Percentiles rank a stretch among this genome's conserved stretches.
These are phyloP conservation scores for Cryptosporidium tyzzeri DNA, from an alignment of 169 alveolate species.

Conservation along the genomic window DNA sequence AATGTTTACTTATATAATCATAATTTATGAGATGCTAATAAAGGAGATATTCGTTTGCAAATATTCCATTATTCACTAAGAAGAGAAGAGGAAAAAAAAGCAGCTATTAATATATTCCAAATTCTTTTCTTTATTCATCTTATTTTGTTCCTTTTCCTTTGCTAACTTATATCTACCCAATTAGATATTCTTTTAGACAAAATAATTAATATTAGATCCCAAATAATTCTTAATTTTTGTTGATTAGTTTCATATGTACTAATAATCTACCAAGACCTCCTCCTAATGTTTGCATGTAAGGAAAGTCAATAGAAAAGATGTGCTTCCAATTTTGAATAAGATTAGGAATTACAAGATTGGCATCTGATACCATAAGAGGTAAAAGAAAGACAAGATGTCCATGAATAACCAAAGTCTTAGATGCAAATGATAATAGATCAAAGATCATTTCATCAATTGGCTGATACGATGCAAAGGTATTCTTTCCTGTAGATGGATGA, in stretches of 20 bases:
- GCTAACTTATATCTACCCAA: not conserved
- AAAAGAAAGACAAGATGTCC: conserved; percentile 86
- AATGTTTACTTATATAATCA: not conserved
- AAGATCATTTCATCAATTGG: conserved; percentile 62
- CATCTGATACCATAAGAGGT: conserved; percentile 76
- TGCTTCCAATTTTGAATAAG: not conserved
- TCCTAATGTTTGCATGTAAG: conserved; percentile 50
- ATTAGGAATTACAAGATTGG: not conserved
- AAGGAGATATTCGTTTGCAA: not conserved
- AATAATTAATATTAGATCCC: not conserved
- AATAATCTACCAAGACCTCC: conserved; percentile 66
- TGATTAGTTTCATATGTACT: conserved; percentile 28
- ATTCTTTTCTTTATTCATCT: not conserved
- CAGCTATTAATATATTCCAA: not conserved
- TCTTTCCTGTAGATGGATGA: not conserved
- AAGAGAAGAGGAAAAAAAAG: not conserved
- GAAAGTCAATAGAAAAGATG: conserved; percentile 20
- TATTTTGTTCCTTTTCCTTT: too few relatives aligned
- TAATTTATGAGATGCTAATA: not conserved
- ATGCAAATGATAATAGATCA: conserved; percentile 80
- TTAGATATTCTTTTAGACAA: not conserved
- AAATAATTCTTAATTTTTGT: not conserved
- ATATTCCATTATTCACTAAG: not conserved
- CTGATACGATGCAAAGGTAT: conserved; percentile 9
- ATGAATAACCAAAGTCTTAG: conserved; percentile 80